phyloP scores from a whole-genome alignment of 305 asterid genomes.

The Rubia tinctorum region DNA sequence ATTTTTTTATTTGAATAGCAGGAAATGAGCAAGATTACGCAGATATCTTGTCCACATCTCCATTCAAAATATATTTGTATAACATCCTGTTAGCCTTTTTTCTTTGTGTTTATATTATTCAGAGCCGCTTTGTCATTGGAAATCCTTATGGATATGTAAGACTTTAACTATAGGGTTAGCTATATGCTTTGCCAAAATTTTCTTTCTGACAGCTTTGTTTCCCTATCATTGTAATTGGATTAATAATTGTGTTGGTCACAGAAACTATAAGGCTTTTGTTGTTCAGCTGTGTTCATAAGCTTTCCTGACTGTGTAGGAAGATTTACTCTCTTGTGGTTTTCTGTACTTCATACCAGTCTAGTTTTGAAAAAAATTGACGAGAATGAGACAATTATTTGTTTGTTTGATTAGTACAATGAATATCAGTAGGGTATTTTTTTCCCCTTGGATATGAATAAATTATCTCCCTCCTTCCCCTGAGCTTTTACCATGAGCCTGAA shows the following conservation, averaged over 20 bases:
- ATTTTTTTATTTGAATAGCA: background rate
- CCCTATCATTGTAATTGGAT: too few relatives aligned
- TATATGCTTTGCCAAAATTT: background rate
- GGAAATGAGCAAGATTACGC: background rate
- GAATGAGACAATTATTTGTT: background rate
- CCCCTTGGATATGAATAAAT: background rate
- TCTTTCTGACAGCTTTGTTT: too few relatives aligned
- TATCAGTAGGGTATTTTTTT: background rate
- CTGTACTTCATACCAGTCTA: background rate
- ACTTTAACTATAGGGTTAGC: conserved; percentile 85
- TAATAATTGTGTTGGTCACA: too few relatives aligned
- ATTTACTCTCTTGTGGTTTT: background rate
- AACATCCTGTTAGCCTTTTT: background rate
- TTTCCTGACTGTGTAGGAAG: background rate
- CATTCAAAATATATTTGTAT: background rate
- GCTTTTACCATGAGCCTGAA: background rate
- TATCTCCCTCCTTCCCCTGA: background rate
- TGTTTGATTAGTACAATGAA: background rate
- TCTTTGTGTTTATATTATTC: background rate
- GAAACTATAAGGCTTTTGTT: too few relatives aligned
- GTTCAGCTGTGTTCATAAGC: background rate
- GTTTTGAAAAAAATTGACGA: background rate
- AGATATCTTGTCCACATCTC: background rate
- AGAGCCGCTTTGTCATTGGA: conserved; percentile 85
- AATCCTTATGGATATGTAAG: conserved; percentile 85